Evolutionary conservation across 805 yeast species (phyloP), one percentile per base, ranked within the genome.

Genomic region (Pichia thaimueangensis): DNA sequence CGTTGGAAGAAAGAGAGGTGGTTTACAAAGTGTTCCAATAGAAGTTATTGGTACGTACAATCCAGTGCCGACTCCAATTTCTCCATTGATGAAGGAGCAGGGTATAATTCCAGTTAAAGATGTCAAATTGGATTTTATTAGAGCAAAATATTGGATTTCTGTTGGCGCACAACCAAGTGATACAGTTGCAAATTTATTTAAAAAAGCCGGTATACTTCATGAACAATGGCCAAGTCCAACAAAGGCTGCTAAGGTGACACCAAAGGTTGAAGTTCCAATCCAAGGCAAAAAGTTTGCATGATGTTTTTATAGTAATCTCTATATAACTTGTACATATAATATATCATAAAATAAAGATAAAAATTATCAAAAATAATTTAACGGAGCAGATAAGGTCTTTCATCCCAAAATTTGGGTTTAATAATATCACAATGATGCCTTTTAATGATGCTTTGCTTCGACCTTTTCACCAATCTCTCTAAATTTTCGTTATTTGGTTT

Each of bases 91-190:
- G 55, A 67, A 66, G 50, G 76, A 71, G 30, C 60, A 59, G 17
- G 85, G 83, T 10, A 59, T 63, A 28, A 66, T 68, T 30, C 85
- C 89, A 11, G 70, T 74, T 37, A 91, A 93, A 60, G 88, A 88
- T 52, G 76, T 91, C 31, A 74, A 80, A 51, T 67, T 93, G 29
- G 97, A 93, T 59, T 88, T 93, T 58, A 78, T 79, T 50, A 78
- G 96, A 55, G 78, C 96, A 5, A 87, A 87, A 62, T 93, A 93
- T 64, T 93, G 98, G 98, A 68, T 93, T 28, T 95, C 96, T 55
- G 95, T 87, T 16, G 98, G 98, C 11, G 97, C 97, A 1, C 95
- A 86, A 59, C 95, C 96, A 6, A 79, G 91, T 20, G 88, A 83
- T 34, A 69, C 93, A 4, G 95, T 91, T 11, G 73, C 78, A 3